These are phyloP conservation scores for Candida bentonensis DNA, from an alignment of 805 yeast genomes.

Conservation along the genomic window DNA sequence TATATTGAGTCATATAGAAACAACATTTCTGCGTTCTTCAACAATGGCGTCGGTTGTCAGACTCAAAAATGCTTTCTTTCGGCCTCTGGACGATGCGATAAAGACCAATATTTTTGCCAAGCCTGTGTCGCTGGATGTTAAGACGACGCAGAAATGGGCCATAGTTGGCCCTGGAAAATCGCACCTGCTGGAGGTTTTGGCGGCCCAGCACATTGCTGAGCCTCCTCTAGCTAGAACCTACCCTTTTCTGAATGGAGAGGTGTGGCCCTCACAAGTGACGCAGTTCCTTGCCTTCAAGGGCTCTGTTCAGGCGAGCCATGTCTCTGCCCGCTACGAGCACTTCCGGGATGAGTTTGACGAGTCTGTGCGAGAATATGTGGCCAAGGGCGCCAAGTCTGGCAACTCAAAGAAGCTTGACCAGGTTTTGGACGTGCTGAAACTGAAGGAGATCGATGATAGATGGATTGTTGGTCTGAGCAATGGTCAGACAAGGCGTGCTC, in stretches of 20 bases:
- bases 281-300: slow-evolving; percentile 32
- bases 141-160: slow-evolving; percentile 35
- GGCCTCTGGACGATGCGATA: neutral
- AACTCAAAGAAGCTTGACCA: slow-evolving; percentile 26
- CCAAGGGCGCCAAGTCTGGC: slow-evolving; percentile 36
- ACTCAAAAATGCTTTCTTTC: slow-evolving; percentile 8
- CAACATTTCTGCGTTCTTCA: too few species aligned
- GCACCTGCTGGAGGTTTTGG: slow-evolving; percentile 38
- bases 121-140: slow-evolving; percentile 29
- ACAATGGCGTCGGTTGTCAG: slow-evolving; percentile 7
- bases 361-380: slow-evolving; percentile 46
- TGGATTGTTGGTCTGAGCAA: slow-evolving; percentile 85
- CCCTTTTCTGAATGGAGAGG: slow-evolving; percentile 33
- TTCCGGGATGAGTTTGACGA: slow-evolving; percentile 76
- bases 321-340: slow-evolving; percentile 81
- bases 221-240: slow-evolving; percentile 43
- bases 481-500: slow-evolving; percentile 86
- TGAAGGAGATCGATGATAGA: slow-evolving; percentile 44
- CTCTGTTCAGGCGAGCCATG: slow-evolving; percentile 38
- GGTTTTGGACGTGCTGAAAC: slow-evolving; percentile 36
- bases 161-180: slow-evolving; percentile 42
- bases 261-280: slow-evolving; percentile 33
- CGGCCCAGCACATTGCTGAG: slow-evolving; percentile 37
- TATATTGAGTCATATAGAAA: too few species aligned
- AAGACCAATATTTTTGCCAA: slow-evolving; percentile 21